A percentile compares a stretch with the other conserved stretches of the same genome.
Evolutionary conservation across 2,329 filamentous ascomycete genomes (phyloP).

Genomic region (Ophiostoma ulmi): DNA sequence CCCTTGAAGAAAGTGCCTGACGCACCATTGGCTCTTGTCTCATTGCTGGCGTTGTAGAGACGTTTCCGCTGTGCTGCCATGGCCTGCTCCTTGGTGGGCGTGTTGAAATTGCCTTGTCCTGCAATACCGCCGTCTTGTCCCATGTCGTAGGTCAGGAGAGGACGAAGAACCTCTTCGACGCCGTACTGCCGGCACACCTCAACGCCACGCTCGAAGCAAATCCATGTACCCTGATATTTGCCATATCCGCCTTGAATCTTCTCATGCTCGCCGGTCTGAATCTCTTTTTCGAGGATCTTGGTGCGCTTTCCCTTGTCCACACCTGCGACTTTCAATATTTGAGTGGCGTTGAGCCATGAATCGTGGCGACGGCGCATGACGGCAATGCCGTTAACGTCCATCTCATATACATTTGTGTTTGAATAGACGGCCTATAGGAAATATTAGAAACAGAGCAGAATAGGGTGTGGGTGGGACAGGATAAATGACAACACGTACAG

Average conservation of each 20-base stretch:
- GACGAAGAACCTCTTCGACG: slow-evolving; percentile 70
- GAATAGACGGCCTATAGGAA: slow-evolving; percentile 70
- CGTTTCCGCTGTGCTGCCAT: slow-evolving; percentile 94
- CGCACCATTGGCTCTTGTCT: slow-evolving; percentile 59
- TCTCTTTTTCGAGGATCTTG: slow-evolving; percentile 97
- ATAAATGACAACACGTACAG: slow-evolving; percentile 41
- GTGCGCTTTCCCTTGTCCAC: slow-evolving; percentile 97
- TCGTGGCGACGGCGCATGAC: slow-evolving; percentile 95
- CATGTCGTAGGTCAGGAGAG: slow-evolving; percentile 75
- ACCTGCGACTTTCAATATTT: slow-evolving; percentile 94
- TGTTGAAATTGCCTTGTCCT: slow-evolving; percentile 74
- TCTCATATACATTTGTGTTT: slow-evolving; percentile 94
- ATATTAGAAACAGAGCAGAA: slow-evolving; percentile 10
- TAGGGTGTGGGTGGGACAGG: not conserved
- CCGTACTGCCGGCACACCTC: slow-evolving; percentile 81
- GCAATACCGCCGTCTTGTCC: slow-evolving; percentile 67
- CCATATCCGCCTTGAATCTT: slow-evolving; percentile 98
- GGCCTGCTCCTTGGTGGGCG: slow-evolving; percentile 95
- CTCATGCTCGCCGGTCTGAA: slow-evolving; percentile 91
- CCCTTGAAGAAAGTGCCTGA: slow-evolving; percentile 95
- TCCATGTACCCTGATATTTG: slow-evolving; percentile 99
- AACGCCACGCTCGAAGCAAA: slow-evolving; percentile 84
- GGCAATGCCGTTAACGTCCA: slow-evolving; percentile 88
- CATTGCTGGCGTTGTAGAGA: slow-evolving; percentile 72
- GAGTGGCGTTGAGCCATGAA: slow-evolving; percentile 95